These are phyloP conservation scores for Aphanomyces astaci DNA, from an alignment of 352 stramenopile species.

Conservation along the genomic window DNA sequence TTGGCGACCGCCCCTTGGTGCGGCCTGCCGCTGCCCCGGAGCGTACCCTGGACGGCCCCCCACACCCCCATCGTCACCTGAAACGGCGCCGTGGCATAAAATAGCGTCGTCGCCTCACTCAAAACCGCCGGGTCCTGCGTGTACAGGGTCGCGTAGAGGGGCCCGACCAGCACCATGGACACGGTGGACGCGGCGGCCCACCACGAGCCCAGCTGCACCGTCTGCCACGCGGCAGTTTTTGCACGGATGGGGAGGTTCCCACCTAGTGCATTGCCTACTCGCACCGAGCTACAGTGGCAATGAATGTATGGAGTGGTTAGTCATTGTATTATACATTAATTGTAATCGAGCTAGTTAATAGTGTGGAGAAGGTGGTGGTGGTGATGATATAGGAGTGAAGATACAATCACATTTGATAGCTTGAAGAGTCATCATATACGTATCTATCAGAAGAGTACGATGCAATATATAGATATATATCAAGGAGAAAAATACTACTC, in stretches of 20 bases:
- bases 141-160: constrained; percentile 54
- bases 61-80: constrained; percentile 80
- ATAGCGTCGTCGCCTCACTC: constrained; percentile 42
- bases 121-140: constrained; percentile 37
- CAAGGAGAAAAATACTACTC: no score
- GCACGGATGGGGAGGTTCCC: constrained; percentile 69
- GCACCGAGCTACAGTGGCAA: constrained; percentile 39
- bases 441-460: no score
- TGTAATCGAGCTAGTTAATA: no score
- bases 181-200: constrained; percentile 43
- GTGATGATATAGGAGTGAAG: no score
- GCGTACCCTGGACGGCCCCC: constrained; percentile 62
- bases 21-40: constrained; percentile 73
- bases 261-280: constrained; percentile 79
- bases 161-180: constrained; percentile 46
- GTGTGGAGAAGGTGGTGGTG: no score
- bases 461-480: no score
- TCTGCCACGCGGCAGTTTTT: constrained; percentile 56
- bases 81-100: constrained; percentile 48
- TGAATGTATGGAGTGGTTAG: no score
- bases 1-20: constrained; percentile 72
- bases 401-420: no score
- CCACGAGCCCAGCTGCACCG: constrained; percentile 36
- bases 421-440: no score
- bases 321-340: no score